phyloP scores from a whole-genome alignment of 345 rosid species.

The Gossypium sturtianum region DNA sequence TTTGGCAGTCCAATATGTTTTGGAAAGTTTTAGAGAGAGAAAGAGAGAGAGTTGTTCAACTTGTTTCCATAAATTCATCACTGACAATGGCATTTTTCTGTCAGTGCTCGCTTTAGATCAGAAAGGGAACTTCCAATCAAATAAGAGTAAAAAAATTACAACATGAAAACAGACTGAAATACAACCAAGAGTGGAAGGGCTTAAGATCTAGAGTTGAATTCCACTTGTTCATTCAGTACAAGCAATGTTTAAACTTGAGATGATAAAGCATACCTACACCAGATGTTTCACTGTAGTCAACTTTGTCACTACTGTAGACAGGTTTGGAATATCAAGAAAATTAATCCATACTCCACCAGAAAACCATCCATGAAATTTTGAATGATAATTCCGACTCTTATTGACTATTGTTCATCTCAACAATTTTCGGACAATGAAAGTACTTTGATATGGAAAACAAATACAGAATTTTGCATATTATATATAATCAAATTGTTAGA shows the following conservation, averaged over 20 bases:
- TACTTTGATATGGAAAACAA: neutral
- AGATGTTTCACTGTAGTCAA: neutral
- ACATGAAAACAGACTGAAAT: neutral
- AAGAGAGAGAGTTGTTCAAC: neutral
- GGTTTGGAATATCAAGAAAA: neutral
- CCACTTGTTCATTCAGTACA: neutral
- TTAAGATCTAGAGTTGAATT: neutral
- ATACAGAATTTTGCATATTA: neutral
- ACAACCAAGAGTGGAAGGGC: neutral
- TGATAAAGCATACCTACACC: neutral
- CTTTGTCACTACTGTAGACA: neutral
- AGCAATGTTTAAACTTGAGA: neutral
- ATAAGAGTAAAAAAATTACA: neutral
- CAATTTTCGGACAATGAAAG: neutral
- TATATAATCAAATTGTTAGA: neutral
- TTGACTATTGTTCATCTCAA: neutral
- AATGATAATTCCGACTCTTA: neutral
- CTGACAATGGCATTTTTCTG: conserved; percentile 3
- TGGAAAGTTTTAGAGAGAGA: neutral
- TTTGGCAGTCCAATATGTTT: neutral
- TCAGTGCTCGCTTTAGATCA: neutral
- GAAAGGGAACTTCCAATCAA: neutral
- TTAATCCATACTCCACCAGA: neutral
- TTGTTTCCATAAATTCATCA: neutral
- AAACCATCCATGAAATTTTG: neutral